Evolutionary conservation across 1,139 yeast species (phyloP), one percentile per base, ranked within the genome.

Genomic region (Hyphopichia khmerensis): DNA sequence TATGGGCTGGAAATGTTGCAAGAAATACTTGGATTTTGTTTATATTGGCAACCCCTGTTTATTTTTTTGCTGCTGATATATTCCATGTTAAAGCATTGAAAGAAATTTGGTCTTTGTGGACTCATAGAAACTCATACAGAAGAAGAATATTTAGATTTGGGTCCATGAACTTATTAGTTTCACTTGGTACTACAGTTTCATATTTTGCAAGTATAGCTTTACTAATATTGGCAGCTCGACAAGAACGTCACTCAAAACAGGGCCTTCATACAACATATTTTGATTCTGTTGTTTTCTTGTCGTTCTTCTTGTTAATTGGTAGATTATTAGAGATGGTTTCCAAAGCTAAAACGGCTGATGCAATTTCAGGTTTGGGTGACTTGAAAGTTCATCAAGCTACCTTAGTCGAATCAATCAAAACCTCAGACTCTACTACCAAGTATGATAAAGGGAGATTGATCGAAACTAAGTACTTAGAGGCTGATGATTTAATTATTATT

Each of bases 201-300:
- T 86, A 85, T 56, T 73, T 84, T 60, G 79, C 89, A 2, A 82
- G 89, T 55, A 73, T 86, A 40, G 82, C 75, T 0, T 62, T 84
- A 39, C 62, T 86, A 23, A 69, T 65, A 2, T 53, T 84, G 18
- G 72, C 83, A 33, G 75, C 87, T 0, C 57, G 55, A 26, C 65
- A 72, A 21, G 44, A 58, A 5, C 55, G 60, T 2, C 48, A 42
- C 43, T 46, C 56, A 9, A 49, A 50, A n/a, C 55, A 48, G 51
- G 87, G 83, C 0, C 74, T 75, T 43, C 74, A 80, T 21, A 80
- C 87, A 1, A 81, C 88, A 0, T 86, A 84, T 53, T 86, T 86
- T 58, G 95, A 86, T 56, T 82, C 91, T 1, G 93, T 85, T 32
- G 89, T 86, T 3, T 86, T 86, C 53, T 67, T 86, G 49, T 78